These are phyloP conservation scores for Sinapis alba DNA, from an alignment of 441 rosid genomes.

Conservation along the genomic window DNA sequence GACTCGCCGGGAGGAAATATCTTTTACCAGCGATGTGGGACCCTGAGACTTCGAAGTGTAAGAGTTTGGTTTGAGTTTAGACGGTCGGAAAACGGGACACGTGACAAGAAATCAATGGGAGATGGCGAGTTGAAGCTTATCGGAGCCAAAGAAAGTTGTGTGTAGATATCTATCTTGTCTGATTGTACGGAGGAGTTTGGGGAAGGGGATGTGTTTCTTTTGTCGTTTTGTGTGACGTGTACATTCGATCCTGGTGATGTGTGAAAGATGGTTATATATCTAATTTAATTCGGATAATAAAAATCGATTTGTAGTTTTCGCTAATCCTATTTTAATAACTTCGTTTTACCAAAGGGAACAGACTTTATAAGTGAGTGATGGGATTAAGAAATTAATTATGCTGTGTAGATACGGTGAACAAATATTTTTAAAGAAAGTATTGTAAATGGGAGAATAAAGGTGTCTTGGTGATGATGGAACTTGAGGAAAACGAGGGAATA, in stretches of 20 bases:
- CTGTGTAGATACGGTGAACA: neutral
- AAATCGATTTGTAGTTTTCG: slow-evolving; percentile 13
- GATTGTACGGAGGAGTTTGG: slow-evolving; percentile 23
- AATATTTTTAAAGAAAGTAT: neutral
- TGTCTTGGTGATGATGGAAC: slow-evolving; percentile 2
- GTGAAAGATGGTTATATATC: slow-evolving; percentile 15
- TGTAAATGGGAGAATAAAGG: neutral
- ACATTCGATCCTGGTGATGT: slow-evolving; percentile 25
- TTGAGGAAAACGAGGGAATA: neutral
- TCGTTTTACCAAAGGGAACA: neutral
- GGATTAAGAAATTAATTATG: neutral
- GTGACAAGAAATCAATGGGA: slow-evolving; percentile 11
- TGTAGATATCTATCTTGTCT: slow-evolving; percentile 22
- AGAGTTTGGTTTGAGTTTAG: slow-evolving; percentile 42
- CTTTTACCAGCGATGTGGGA: slow-evolving; percentile 58
- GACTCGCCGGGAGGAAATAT: slow-evolving; percentile 48
- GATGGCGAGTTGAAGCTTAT: slow-evolving; percentile 12
- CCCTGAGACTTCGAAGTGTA: slow-evolving; percentile 50
- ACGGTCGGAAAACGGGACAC: neutral
- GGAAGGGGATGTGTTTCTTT: slow-evolving; percentile 21
- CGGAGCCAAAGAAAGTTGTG: neutral
- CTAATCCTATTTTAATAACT: neutral
- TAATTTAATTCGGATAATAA: slow-evolving; percentile 14
- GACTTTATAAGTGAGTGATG: neutral
- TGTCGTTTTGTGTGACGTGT: slow-evolving; percentile 31